Evolutionary conservation across 2,329 filamentous ascomycete genomes (phyloP).

Genomic region (Erysiphe pulchra): DNA sequence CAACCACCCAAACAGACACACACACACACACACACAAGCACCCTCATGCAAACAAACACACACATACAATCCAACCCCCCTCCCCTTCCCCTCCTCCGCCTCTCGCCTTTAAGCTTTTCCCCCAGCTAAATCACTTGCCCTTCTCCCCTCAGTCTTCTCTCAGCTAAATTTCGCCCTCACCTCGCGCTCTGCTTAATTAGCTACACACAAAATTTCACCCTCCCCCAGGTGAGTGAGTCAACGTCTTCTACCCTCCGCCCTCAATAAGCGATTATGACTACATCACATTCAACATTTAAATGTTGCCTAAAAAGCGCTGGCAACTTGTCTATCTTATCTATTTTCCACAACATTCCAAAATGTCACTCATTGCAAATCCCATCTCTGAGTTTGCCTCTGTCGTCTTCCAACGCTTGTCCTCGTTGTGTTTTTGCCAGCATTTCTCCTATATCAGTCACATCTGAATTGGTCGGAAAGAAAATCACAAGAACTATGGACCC

Average conservation of each 20-base stretch:
- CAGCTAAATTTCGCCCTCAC: background rate
- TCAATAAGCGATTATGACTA: background rate
- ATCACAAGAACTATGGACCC: too few relatives aligned
- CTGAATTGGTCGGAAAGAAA: too few relatives aligned
- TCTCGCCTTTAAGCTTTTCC: background rate
- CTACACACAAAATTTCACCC: background rate
- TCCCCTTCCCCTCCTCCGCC: background rate
- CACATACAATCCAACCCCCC: background rate
- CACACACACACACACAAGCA: too few relatives aligned
- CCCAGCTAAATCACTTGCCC: too few relatives aligned
- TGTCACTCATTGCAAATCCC: background rate
- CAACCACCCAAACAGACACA: too few relatives aligned
- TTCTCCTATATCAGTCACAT: too few relatives aligned
- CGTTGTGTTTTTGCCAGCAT: too few relatives aligned
- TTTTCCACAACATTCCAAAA: background rate
- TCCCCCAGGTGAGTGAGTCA: background rate
- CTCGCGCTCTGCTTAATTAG: background rate
- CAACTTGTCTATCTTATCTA: background rate
- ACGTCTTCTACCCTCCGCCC: background rate
- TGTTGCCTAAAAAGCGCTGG: too few relatives aligned
- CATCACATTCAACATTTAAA: background rate
- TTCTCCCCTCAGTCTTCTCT: background rate
- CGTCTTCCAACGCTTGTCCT: too few relatives aligned
- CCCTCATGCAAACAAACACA: too few relatives aligned
- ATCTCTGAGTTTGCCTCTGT: too few relatives aligned